These are phyloP conservation scores for Backusella sp. DNA, from an alignment of 192 early-diverging fungal species.

Conservation along the genomic window DNA sequence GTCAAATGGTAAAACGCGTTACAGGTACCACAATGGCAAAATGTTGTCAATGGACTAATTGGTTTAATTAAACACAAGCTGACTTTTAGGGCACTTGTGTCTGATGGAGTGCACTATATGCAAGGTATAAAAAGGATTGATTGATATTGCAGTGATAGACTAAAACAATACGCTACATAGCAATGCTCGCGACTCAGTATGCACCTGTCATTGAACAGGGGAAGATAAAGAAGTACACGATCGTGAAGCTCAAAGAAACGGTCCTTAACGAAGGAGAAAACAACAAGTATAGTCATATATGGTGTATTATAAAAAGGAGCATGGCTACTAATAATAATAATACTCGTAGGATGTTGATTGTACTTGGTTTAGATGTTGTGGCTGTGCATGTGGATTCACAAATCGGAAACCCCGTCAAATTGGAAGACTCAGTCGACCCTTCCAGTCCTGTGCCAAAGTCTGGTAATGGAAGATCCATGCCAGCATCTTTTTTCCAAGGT, in stretches of 20 bases:
- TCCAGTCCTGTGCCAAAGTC: background rate
- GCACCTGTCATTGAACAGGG: slow-evolving; percentile 46
- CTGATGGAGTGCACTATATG: slow-evolving; percentile 61
- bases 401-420: background rate
- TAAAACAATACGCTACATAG: slow-evolving; percentile 24
- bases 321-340: too few relatives aligned
- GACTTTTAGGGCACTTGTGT: slow-evolving; percentile 53
- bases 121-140: slow-evolving; percentile 49
- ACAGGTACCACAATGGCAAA: slow-evolving; percentile 32
- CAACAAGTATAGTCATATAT: slow-evolving; percentile 41
- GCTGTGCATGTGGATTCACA: background rate
- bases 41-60: background rate
- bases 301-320: background rate
- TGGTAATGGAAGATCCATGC: background rate
- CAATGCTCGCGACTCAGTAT: slow-evolving; percentile 60
- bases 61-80: background rate
- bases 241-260: slow-evolving; percentile 50
- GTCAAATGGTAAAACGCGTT: slow-evolving; percentile 20
- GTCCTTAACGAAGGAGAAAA: slow-evolving; percentile 44
- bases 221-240: slow-evolving; percentile 46
- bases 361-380: slow-evolving; percentile 49
- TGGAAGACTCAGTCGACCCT: background rate
- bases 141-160: background rate
- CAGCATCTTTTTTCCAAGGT: background rate
- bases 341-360: slow-evolving; percentile 29